Percentiles rank a stretch among this genome's conserved stretches.
phyloP scores from a whole-genome alignment of 73 alveolate species.

The Tetrahymena elliotti region DNA sequence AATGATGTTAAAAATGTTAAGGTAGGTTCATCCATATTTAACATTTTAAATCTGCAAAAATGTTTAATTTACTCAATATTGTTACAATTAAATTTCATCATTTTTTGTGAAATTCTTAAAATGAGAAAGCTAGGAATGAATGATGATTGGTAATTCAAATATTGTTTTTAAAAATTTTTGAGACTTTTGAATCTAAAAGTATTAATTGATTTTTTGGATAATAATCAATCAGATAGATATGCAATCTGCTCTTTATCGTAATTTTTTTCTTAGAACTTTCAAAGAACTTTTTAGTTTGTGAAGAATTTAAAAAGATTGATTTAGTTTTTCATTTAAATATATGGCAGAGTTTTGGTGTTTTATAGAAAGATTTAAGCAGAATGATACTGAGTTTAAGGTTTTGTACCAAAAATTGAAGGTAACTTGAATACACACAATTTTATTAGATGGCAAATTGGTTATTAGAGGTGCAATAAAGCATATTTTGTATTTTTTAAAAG shows the following conservation, averaged over 20 bases:
- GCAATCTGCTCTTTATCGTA: neutral
- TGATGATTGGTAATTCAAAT: no score
- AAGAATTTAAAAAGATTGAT: neutral
- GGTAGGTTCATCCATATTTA: no score
- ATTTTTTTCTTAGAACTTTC: neutral
- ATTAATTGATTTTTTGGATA: neutral
- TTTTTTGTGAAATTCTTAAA: no score
- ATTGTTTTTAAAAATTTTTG: no score
- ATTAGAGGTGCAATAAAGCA: neutral
- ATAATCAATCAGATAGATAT: neutral
- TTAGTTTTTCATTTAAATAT: neutral
- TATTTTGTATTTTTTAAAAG: neutral
- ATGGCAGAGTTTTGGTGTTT: neutral
- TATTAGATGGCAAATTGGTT: neutral
- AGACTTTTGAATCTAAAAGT: neutral
- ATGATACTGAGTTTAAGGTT: neutral
- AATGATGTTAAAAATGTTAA: no score
- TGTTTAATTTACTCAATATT: no score
- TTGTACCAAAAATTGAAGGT: neutral
- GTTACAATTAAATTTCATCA: no score
- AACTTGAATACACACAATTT: neutral
- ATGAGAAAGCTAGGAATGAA: no score
- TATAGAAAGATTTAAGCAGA: neutral
- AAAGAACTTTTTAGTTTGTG: neutral
- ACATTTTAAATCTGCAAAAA: no score